Percentiles rank a stretch among this genome's conserved stretches.
Conservation (phyloP, 2,329 filamentous ascomycete species). For the Tetracladium maxilliforme region DNA sequence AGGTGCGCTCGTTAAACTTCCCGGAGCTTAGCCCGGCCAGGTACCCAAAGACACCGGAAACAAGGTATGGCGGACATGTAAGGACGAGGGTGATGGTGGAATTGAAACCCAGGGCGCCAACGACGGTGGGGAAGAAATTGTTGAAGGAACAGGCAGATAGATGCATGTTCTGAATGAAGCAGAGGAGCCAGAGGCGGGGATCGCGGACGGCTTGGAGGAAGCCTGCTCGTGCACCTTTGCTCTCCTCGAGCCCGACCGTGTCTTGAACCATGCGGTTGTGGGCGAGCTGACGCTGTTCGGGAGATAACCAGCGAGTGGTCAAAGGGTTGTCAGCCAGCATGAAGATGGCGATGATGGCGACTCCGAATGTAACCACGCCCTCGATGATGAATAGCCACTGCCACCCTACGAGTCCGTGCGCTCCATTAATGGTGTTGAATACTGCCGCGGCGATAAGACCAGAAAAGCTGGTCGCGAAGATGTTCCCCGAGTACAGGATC, state of each 20-base stretch:
- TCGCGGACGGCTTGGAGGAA: constrained; percentile 18
- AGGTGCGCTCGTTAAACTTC: constrained; percentile 14
- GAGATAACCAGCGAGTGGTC: constrained; percentile 18
- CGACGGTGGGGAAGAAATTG: constrained; percentile 26
- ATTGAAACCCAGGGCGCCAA: constrained; percentile 26
- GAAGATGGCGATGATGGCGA: constrained; percentile 16
- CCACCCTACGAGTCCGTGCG: constrained; percentile 22
- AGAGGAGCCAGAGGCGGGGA: constrained; percentile 21
- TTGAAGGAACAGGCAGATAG: constrained; percentile 26
- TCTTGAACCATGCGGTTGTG: constrained; percentile 25
- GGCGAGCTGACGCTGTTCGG: constrained; percentile 23
- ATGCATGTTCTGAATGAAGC: constrained; percentile 29
- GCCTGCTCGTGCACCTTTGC: constrained; percentile 22
- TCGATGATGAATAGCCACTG: constrained; percentile 25
- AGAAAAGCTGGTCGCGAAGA: constrained; percentile 21
- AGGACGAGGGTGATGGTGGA: constrained; percentile 27
- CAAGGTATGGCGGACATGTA: constrained; percentile 15
- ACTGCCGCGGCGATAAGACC: constrained; percentile 22
- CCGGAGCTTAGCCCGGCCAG: constrained; percentile 10
- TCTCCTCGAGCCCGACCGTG: constrained; percentile 24
- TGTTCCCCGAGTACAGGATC: constrained; percentile 19
- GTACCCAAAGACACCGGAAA: constrained; percentile 8
- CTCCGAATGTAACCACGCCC: constrained; percentile 17
- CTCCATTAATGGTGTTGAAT: constrained; percentile 18
- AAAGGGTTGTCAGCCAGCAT: constrained; percentile 21